Evolutionary conservation across 768 basidiomycete genomes (phyloP).

Genomic region (Collybia mongolica): DNA sequence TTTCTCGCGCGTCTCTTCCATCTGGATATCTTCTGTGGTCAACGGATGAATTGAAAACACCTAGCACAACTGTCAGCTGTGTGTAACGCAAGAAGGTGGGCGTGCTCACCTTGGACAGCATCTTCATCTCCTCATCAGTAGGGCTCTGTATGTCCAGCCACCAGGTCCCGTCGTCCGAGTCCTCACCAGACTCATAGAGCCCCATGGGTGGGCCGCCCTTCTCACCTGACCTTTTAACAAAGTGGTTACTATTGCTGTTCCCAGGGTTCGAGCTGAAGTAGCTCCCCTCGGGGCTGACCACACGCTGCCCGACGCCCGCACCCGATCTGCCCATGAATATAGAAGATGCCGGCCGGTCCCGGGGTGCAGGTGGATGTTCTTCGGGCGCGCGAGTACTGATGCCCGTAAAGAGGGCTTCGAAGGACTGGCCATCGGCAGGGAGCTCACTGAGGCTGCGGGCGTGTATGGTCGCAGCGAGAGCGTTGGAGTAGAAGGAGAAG

Average conservation of each 20-base stretch:
- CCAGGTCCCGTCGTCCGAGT: conserved; percentile 84
- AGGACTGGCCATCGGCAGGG: conserved; percentile 90
- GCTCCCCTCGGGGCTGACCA: background rate
- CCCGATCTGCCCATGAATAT: too few relatives aligned
- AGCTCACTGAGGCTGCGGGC: conserved; percentile 90
- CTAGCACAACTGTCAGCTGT: conserved; percentile 34
- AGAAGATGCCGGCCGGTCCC: too few relatives aligned
- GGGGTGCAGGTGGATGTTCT: background rate
- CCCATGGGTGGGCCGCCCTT: background rate
- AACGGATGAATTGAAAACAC: conserved; percentile 97
- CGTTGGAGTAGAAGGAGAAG: conserved; percentile 98
- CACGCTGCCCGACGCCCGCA: too few relatives aligned
- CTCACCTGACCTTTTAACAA: too few relatives aligned
- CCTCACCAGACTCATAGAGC: conserved; percentile 15
- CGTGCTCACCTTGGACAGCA: conserved; percentile 78
- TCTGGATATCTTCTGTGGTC: conserved; percentile 98
- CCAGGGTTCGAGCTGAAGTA: conserved; percentile 3
- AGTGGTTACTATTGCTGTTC: background rate
- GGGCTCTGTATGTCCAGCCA: conserved; percentile 95
- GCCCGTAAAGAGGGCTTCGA: conserved; percentile 85
- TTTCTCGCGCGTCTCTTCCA: conserved; percentile 99
- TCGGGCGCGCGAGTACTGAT: conserved; percentile 20
- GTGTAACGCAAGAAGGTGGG: conserved; percentile 1
- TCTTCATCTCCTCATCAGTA: conserved; percentile 98
- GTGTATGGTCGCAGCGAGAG: conserved; percentile 90